A percentile compares a stretch with the other conserved stretches of the same genome.
Evolutionary conservation across 306 rosid species (phyloP).

Genomic region (Medicago lupulina): DNA sequence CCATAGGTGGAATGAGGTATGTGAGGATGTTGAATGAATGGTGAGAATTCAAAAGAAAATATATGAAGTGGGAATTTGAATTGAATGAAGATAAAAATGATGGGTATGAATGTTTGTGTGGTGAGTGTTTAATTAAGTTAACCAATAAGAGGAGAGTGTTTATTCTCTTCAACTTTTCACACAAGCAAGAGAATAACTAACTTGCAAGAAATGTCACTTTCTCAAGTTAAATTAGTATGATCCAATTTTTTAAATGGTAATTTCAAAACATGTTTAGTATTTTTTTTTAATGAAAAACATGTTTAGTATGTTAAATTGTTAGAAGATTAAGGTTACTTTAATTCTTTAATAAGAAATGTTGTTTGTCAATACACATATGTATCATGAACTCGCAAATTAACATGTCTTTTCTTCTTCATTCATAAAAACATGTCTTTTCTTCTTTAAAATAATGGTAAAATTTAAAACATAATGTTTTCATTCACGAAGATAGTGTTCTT

Average conservation of each 20-base stretch:
- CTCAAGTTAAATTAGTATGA: background rate
- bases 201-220: conserved; percentile 10
- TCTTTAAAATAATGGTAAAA: too few relatives aligned
- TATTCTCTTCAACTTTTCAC: conserved; percentile 35
- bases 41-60: conserved; percentile 1
- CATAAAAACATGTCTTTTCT: too few relatives aligned
- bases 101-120: background rate
- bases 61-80: conserved; percentile 20
- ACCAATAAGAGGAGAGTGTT: conserved; percentile 4
- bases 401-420: too few relatives aligned
- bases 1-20: conserved; percentile 51
- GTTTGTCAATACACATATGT: too few relatives aligned
- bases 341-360: too few relatives aligned
- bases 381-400: too few relatives aligned
- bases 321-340: too few relatives aligned
- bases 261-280: background rate
- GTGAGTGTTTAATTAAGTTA: conserved; percentile 3
- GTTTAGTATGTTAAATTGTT: too few relatives aligned
- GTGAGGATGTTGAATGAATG: conserved; percentile 15
- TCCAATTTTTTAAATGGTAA: background rate
- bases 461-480: too few relatives aligned
- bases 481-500: too few relatives aligned
- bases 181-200: conserved; percentile 16
- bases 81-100: conserved; percentile 25
- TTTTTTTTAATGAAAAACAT: background rate